Evolutionary conservation across 2,329 filamentous ascomycete species (phyloP).

Genomic region (Ilyonectria mors-panacis): DNA sequence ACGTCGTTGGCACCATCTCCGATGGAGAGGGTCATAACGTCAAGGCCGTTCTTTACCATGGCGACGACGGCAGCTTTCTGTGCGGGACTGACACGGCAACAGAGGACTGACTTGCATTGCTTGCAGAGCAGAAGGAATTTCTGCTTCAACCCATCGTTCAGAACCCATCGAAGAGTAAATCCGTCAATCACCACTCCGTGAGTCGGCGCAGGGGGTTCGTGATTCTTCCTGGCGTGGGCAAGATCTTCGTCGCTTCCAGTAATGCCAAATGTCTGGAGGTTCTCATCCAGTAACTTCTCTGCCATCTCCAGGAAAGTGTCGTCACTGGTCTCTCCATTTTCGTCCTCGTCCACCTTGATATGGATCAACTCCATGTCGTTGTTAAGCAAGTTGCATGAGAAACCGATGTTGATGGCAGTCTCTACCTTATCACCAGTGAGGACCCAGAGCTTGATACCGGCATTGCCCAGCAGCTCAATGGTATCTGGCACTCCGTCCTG

Average conservation of each 20-base stretch:
- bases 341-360: constrained; percentile 86
- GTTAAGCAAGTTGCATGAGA: constrained; percentile 96
- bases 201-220: constrained; percentile 87
- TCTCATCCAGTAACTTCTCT: constrained; percentile 80
- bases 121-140: constrained; percentile 97
- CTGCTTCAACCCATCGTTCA: constrained; percentile 86
- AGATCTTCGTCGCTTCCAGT: constrained; percentile 91
- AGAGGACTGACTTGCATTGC: constrained; percentile 95
- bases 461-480: constrained; percentile 89
- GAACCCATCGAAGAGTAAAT: constrained; percentile 89
- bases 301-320: constrained; percentile 70
- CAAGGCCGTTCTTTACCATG: constrained; percentile 94
- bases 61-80: constrained; percentile 98
- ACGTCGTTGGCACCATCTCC: constrained; percentile 97
- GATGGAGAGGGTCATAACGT: constrained; percentile 96
- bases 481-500: constrained; percentile 98
- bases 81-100: constrained; percentile 95
- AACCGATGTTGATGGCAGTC: constrained; percentile 99
- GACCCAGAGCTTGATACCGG: constrained; percentile 99
- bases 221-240: constrained; percentile 81
- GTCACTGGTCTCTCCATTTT: constrained; percentile 63
- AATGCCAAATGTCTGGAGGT: constrained; percentile 81
- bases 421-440: constrained; percentile 98
- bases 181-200: constrained; percentile 97
- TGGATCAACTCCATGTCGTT: constrained; percentile 98